These are phyloP conservation scores for Brassica napus DNA, from an alignment of 345 rosid genomes.

Conservation along the genomic window DNA sequence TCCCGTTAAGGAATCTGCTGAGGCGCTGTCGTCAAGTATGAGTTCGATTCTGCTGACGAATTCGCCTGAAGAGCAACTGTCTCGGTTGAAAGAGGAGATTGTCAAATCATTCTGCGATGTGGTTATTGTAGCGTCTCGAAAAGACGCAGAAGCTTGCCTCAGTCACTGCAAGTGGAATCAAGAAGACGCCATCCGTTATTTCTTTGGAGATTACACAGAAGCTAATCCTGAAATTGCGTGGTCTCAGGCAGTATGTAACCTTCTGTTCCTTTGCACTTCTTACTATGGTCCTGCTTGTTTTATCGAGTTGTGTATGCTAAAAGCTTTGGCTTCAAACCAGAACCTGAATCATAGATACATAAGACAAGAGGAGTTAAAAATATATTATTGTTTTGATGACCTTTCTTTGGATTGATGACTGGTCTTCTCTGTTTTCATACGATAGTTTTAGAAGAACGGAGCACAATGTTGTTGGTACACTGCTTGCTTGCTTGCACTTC, in stretches of 20 bases:
- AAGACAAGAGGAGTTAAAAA: background rate
- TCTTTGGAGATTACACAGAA: background rate
- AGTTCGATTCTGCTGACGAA: background rate
- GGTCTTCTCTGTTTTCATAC: background rate
- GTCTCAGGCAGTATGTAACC: constrained; percentile 27
- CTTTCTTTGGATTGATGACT: background rate
- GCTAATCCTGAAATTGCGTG: constrained; percentile 8
- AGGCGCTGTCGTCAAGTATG: constrained; percentile 4
- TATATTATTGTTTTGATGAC: background rate
- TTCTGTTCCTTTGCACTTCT: constrained; percentile 15
- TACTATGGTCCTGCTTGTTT: constrained; percentile 6
- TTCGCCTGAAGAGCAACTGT: background rate
- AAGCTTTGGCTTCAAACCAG: background rate
- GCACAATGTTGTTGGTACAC: background rate
- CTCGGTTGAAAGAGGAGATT: background rate
- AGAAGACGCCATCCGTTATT: background rate
- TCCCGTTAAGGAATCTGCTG: background rate
- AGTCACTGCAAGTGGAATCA: background rate
- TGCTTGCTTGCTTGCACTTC: background rate
- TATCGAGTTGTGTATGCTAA: background rate
- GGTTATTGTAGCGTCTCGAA: background rate
- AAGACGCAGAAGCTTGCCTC: background rate
- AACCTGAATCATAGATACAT: background rate
- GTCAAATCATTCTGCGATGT: background rate
- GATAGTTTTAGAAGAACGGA: background rate